Conservation (phyloP, 106 monocot genomes). For the Dendrobium nobile region DNA sequence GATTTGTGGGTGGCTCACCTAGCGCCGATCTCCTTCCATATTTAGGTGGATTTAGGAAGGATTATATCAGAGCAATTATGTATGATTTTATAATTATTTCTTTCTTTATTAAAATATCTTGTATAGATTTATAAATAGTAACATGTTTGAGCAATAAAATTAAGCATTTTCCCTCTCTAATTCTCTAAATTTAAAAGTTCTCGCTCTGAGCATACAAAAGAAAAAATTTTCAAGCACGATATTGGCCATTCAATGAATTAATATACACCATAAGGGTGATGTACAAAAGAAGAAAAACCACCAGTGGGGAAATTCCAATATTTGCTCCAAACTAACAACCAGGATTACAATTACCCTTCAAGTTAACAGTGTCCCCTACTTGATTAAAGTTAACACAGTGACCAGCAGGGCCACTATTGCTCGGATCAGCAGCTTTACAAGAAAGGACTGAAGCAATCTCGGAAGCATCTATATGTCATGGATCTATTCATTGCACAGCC, state of each 20-base stretch:
- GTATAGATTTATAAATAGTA: too few relatives aligned
- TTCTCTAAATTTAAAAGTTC: too few relatives aligned
- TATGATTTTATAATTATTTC: too few relatives aligned
- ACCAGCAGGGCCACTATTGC: not conserved
- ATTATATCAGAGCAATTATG: too few relatives aligned
- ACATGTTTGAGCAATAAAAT: too few relatives aligned
- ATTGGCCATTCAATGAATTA: not conserved
- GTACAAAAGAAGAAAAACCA: not conserved
- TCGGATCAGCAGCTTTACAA: not conserved
- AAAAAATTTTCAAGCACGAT: not conserved
- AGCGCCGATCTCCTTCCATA: too few relatives aligned
- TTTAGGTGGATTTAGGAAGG: too few relatives aligned
- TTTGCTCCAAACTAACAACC: not conserved
- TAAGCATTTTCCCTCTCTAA: too few relatives aligned
- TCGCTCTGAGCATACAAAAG: not conserved
- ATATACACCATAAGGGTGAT: not conserved
- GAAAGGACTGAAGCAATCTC: not conserved
- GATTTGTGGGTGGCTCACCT: too few relatives aligned
- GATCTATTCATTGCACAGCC: not conserved
- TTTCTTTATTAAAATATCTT: too few relatives aligned
- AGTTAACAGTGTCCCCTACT: not conserved
- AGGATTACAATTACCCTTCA: not conserved
- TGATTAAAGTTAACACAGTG: not conserved
- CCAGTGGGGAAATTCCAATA: not conserved
- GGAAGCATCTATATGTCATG: not conserved